Conservation (phyloP, 169 alveolate species). For the Plasmodium reichenowi region DNA sequence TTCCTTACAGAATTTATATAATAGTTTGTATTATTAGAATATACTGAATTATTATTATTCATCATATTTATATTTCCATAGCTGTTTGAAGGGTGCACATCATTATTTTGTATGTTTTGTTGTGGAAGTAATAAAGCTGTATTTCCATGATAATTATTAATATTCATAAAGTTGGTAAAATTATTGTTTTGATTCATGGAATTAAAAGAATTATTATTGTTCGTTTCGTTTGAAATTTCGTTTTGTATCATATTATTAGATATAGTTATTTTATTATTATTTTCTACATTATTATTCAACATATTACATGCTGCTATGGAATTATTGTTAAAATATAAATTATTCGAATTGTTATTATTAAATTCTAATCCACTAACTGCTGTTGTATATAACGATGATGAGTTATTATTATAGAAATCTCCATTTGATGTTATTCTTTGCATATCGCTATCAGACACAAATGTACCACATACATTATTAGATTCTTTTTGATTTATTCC, state of each 20-base stretch:
- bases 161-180: not conserved
- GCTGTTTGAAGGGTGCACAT: not conserved
- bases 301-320: not conserved
- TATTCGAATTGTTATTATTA: slow-evolving; percentile 5
- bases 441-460: no score
- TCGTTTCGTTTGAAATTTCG: not conserved
- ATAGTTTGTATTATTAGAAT: not conserved
- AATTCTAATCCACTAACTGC: no score
- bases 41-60: not conserved
- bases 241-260: not conserved
- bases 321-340: not conserved
- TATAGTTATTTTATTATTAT: not conserved
- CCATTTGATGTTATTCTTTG: no score
- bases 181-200: not conserved
- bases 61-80: not conserved
- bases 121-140: not conserved
- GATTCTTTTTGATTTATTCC: no score
- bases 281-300: not conserved
- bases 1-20: not conserved
- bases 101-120: not conserved
- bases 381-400: no score
- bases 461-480: no score
- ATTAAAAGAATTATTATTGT: not conserved
- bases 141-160: not conserved
- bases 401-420: no score